phyloP scores from a whole-genome alignment of 331 rosid species.

The Rosa hybrid region DNA sequence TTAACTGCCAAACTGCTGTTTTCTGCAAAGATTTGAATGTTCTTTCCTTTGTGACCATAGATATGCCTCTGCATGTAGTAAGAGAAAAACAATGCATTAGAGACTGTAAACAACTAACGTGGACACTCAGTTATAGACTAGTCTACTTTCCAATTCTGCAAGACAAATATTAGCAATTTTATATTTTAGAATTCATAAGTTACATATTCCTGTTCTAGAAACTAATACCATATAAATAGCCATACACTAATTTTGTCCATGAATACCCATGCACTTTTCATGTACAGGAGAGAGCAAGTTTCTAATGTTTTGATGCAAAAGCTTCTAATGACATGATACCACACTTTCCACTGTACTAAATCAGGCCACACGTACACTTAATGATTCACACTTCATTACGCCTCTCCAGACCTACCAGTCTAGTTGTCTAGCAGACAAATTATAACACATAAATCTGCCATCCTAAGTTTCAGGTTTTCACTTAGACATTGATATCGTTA shows the following conservation, averaged over 20 bases:
- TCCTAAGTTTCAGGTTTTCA: conserved; percentile 7
- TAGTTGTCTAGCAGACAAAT: neutral
- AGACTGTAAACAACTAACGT: conserved; percentile 5
- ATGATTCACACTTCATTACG: neutral
- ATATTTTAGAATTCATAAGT: neutral
- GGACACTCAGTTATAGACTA: neutral
- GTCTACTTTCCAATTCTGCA: neutral
- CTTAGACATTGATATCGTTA: neutral
- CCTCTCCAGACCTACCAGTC: conserved; percentile 10
- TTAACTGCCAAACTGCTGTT: conserved; percentile 83
- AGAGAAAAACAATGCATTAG: conserved; percentile 29
- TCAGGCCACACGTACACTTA: neutral
- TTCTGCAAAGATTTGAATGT: conserved; percentile 73
- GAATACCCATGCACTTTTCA: neutral
- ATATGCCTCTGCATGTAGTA: conserved; percentile 81
- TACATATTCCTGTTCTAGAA: neutral
- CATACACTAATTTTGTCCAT: neutral
- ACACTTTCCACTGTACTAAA: neutral
- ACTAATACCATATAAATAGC: neutral
- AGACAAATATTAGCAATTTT: neutral
- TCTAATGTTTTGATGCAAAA: neutral
- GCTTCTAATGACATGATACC: neutral
- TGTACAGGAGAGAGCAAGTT: neutral
- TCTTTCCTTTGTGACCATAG: conserved; percentile 81
- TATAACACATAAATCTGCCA: neutral